Percentiles rank a stretch among this genome's conserved stretches.
phyloP scores from a whole-genome alignment of 2,329 filamentous ascomycete species.

The Alternaria sp. region DNA sequence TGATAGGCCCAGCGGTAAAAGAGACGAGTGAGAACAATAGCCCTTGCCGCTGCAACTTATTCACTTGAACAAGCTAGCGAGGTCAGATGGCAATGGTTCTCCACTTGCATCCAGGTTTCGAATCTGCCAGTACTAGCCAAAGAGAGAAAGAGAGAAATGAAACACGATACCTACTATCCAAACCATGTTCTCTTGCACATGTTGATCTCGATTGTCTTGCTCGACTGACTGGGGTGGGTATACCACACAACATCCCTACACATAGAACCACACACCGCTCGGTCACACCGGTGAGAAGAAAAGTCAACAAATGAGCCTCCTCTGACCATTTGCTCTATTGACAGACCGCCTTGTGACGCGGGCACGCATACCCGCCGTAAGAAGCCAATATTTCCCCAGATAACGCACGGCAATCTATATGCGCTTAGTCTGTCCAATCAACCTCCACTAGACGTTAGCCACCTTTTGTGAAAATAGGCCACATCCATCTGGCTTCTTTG shows the following conservation, averaged over 20 bases:
- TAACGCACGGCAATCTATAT: conserved; percentile 11
- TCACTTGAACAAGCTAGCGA: neutral
- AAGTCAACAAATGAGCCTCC: neutral
- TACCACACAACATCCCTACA: conserved; percentile 11
- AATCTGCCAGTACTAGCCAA: neutral
- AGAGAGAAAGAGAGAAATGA: conserved; percentile 3
- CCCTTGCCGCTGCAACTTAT: neutral
- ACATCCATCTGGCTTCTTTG: neutral
- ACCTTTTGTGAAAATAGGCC: neutral
- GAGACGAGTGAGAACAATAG: conserved; percentile 1
- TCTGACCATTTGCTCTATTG: conserved; percentile 1
- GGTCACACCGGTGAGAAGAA: neutral
- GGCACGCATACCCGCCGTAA: conserved; percentile 1
- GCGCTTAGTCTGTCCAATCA: conserved; percentile 10
- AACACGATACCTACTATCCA: conserved; percentile 2
- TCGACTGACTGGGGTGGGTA: neutral
- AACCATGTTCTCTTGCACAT: neutral
- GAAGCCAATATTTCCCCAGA: conserved; percentile 13
- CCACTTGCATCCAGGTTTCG: conserved; percentile 3
- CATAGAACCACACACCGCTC: conserved; percentile 7
- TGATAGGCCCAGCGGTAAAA: conserved; percentile 3
- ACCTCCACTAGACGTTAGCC: neutral
- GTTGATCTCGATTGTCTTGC: neutral
- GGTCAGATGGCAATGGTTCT: conserved; percentile 5
- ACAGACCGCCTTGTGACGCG: conserved; percentile 5